These are phyloP conservation scores for Nannochloris sp. DNA, from an alignment of 139 green algal genomes.

Conservation along the genomic window DNA sequence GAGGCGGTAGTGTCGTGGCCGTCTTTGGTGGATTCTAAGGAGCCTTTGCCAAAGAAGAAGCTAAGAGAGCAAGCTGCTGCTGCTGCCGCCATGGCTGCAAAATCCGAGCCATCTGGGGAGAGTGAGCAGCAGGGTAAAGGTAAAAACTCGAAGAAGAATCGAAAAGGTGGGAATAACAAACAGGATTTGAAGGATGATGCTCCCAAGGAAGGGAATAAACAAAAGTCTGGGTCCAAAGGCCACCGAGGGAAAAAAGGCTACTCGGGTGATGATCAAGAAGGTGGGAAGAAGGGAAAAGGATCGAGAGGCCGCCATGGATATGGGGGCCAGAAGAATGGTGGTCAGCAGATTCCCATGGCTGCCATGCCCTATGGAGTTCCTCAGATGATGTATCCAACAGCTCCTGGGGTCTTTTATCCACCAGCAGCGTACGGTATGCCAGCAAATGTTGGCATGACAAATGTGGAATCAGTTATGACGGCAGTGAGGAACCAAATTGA, in stretches of 20 bases:
- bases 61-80: slow-evolving; percentile 15
- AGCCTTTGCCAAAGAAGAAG: slow-evolving; percentile 57
- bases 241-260: background rate
- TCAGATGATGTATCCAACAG: slow-evolving; percentile 24
- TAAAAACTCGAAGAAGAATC: background rate
- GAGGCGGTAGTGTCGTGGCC: slow-evolving; percentile 44
- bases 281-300: background rate
- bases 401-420: slow-evolving; percentile 62
- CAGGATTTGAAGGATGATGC: too few species aligned
- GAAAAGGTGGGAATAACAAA: too few species aligned
- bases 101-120: background rate
- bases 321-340: background rate
- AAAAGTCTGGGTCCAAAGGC: background rate
- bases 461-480: slow-evolving; percentile 32
- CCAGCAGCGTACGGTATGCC: slow-evolving; percentile 40
- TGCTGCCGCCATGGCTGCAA: background rate
- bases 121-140: background rate
- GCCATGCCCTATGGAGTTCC: background rate
- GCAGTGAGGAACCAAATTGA: slow-evolving; percentile 80
- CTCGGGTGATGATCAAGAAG: background rate
- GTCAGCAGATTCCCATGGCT: slow-evolving; percentile 1
- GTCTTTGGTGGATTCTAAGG: slow-evolving; percentile 66
- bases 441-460: slow-evolving; percentile 7
- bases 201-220: too few species aligned
- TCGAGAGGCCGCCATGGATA: slow-evolving; percentile 2